These are phyloP conservation scores for Monosporascus sp. DNA, from an alignment of 2,329 filamentous ascomycete genomes.

Conservation along the genomic window DNA sequence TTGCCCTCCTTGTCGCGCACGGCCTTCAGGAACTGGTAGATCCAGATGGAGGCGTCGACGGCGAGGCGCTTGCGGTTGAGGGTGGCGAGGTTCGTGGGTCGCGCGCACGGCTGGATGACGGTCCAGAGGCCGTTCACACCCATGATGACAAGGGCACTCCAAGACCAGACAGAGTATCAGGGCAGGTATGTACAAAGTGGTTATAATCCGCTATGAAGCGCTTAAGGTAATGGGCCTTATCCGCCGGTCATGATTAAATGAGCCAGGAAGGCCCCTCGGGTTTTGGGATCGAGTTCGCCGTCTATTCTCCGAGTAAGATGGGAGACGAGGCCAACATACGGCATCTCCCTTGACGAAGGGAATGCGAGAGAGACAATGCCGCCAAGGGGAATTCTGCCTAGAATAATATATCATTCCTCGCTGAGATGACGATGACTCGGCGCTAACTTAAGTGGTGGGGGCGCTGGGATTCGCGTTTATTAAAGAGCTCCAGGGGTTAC, in stretches of 20 bases:
- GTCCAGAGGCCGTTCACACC: constrained; percentile 98
- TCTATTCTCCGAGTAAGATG: no score
- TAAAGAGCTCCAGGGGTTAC: no score
- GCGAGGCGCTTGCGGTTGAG: constrained; percentile 94
- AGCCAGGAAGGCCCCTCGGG: no score
- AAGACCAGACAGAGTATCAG: no score
- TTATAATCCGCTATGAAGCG: not conserved
- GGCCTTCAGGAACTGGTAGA: constrained; percentile 98
- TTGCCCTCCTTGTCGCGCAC: constrained; percentile 98
- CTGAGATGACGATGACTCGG: constrained; percentile 16
- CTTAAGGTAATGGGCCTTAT: not conserved
- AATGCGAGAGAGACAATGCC: not conserved
- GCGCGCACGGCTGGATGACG: constrained; percentile 88
- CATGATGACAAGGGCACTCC: constrained; percentile 49
- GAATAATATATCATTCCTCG: not conserved
- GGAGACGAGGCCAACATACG: not conserved
- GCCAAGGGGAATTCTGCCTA: not conserved
- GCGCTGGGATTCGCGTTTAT: not conserved
- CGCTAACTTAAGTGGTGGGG: not conserved
- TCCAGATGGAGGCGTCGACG: constrained; percentile 98
- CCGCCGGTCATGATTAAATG: no score
- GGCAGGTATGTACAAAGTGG: not conserved
- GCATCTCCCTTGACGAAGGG: not conserved
- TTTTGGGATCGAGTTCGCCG: no score
- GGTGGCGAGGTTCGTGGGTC: constrained; percentile 92